Conservation (phyloP, 2,329 filamentous ascomycete species). For the Plectosphaerella sp. region DNA sequence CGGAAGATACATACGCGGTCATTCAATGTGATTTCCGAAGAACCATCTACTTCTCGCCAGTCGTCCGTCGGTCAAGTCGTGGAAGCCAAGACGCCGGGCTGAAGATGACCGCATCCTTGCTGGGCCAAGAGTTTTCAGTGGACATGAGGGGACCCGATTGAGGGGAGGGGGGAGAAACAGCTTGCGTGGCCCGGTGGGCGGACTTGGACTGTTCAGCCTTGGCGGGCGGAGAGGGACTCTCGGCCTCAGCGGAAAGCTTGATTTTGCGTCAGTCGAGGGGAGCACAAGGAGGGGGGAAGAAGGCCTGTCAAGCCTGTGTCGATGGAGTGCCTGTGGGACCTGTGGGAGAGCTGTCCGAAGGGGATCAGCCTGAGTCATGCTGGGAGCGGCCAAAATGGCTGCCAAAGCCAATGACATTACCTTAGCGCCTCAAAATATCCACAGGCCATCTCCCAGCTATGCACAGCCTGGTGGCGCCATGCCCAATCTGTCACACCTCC, state of each 20-base stretch:
- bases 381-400: no score
- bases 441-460: not conserved
- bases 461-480: not conserved
- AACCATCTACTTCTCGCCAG: not conserved
- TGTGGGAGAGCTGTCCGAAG: no score
- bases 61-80: not conserved
- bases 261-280: not conserved
- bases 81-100: not conserved
- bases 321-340: no score
- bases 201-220: constrained; percentile 1
- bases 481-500: not conserved
- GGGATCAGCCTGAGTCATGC: no score
- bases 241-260: constrained; percentile 8
- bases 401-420: no score
- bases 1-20: not conserved
- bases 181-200: constrained; percentile 5
- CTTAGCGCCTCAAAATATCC: no score
- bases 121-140: not conserved
- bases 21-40: not conserved
- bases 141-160: not conserved
- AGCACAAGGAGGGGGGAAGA: not conserved
- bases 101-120: not conserved
- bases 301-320: no score
- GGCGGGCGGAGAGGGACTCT: constrained; percentile 9
- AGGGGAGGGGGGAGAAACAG: not conserved